Conservation (phyloP, 1,284 basidiomycete genomes). For the Pseudozyma sp. region DNA sequence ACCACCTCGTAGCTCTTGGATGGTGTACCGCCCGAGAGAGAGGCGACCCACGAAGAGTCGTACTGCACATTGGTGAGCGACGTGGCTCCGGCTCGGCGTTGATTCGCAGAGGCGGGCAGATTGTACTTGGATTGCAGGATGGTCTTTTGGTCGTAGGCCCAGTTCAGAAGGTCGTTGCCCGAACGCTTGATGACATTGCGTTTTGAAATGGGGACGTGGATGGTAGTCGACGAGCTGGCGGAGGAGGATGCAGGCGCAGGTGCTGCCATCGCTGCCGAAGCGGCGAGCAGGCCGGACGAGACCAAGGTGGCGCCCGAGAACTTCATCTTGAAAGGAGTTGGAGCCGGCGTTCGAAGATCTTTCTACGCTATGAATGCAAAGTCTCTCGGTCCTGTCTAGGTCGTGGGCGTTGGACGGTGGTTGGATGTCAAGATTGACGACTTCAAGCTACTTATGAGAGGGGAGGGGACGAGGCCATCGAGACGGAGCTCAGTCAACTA, state of each 20-base stretch:
- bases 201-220: constrained; percentile 40
- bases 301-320: constrained; percentile 24
- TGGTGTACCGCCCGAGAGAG: constrained; percentile 47
- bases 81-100: constrained; percentile 16
- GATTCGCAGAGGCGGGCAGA: constrained; percentile 7
- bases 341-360: too few species aligned
- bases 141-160: constrained; percentile 53
- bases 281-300: constrained; percentile 29
- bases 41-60: constrained; percentile 53
- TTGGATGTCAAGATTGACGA: too few species aligned
- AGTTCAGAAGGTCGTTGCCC: constrained; percentile 40
- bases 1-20: constrained; percentile 39
- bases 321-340: constrained; percentile 24
- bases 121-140: constrained; percentile 55
- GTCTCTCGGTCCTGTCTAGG: too few species aligned
- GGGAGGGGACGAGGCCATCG: too few species aligned
- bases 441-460: too few species aligned
- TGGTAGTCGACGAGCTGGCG: not conserved
- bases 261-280: constrained; percentile 19
- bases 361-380: not conserved
- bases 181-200: constrained; percentile 28
- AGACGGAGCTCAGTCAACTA: too few species aligned
- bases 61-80: constrained; percentile 51
- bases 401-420: too few species aligned
- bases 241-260: constrained; percentile 17